Base-by-base conservation (phyloP, 148 eudicot species). In the Nyssa sinensis region DNA sequence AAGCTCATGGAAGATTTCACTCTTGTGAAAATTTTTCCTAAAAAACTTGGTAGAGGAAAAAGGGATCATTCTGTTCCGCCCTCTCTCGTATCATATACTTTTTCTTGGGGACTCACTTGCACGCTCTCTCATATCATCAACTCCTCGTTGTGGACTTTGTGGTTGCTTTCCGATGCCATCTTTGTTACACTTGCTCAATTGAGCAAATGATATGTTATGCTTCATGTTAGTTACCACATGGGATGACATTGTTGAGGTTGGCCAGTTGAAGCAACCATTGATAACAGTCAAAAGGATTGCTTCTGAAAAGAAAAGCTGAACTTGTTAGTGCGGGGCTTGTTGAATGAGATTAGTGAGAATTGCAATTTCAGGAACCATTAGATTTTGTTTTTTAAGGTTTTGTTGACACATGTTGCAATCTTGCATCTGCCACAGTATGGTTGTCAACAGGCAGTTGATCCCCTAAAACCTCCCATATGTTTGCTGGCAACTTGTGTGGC, bases 201-300 rank as follows among this genome's bases (percentile, higher is more conserved):
- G 61, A 53, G 41, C 31, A n/a, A n/a, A 17, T n/a, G 11, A 67
- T 23, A 68, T 68, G 70, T 31, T 68, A 47, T 47, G 61, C 25
- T 44, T 12, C 11, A 39, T 39, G 44, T 69, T 69, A 3, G 9
- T 29, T 32, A 23, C 9, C 47, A 12, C 10, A 25, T 55, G 41
- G n/a, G 37, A 4, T 37, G 17, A 30, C 30, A 19, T n/a, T 51
- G 53, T 69, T 51, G 7, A 51, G n/a, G 0, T 51, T 19, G 37
- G 72, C 17, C 39, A 19, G 21, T 30, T 69, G 61, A 69, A 8
- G 10, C 17, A 10, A 12, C 11, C 19, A 10, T n/a, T 23, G 59
- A 69, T 30, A 37, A 16, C 39, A 51, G 27, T 21, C 28, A n/a
- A 60, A 1, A 39, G n/a, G 11, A 9, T 32, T 53, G 21, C 11